Conservation (phyloP, 352 stramenopile species). For the Phytophthora pseudosyringae region DNA sequence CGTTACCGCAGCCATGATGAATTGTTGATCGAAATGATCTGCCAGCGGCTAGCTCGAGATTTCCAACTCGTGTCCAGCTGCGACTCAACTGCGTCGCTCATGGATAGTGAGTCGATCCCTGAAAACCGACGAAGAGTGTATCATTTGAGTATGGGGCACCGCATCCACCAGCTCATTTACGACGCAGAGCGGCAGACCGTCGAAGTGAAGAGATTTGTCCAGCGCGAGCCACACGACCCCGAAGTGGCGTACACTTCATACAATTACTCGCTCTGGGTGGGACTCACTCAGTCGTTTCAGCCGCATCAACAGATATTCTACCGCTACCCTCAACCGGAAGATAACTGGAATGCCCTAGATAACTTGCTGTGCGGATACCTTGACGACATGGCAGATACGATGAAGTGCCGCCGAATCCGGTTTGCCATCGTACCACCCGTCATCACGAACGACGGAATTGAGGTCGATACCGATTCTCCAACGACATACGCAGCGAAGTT, state of each 20-base stretch:
- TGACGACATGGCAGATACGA: constrained; percentile 74
- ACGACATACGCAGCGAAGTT: constrained; percentile 56
- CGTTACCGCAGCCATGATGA: constrained; percentile 73
- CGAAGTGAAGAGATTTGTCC: constrained; percentile 80
- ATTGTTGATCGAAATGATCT: constrained; percentile 84
- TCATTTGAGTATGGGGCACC: constrained; percentile 81
- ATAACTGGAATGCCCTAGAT: constrained; percentile 83
- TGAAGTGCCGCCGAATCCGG: constrained; percentile 75
- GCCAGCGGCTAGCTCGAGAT: constrained; percentile 73
- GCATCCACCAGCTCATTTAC: constrained; percentile 84
- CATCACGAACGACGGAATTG: constrained; percentile 6
- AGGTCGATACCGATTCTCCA: constrained; percentile 10
- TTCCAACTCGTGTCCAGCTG: constrained; percentile 75
- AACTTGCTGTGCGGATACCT: constrained; percentile 81
- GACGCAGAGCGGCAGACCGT: constrained; percentile 75
- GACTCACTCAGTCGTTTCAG: constrained; percentile 68
- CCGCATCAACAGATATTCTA: constrained; percentile 78
- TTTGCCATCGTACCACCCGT: constrained; percentile 68
- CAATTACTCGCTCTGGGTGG: constrained; percentile 77
- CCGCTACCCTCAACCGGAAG: constrained; percentile 68
- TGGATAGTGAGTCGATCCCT: constrained; percentile 27
- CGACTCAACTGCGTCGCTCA: constrained; percentile 40
- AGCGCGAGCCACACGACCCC: constrained; percentile 45
- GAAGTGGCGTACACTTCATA: constrained; percentile 58
- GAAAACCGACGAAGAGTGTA: constrained; percentile 48